Base-by-base conservation (phyloP, 805 yeast genomes). In the Ascoidea rubescens region DNA sequence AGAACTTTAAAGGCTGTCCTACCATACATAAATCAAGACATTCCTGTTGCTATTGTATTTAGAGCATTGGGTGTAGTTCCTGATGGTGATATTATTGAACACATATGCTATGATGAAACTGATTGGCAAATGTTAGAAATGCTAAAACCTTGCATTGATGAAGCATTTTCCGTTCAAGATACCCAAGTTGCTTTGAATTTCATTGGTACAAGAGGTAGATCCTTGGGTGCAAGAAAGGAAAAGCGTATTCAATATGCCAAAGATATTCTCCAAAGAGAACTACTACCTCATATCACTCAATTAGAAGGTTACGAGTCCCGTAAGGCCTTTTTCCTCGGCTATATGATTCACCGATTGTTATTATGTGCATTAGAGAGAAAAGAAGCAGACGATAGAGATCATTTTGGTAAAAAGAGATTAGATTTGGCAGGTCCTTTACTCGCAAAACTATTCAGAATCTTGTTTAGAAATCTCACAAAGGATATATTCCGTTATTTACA, bases 111-210 rank as follows among this genome's bases (percentile, higher is more conserved):
- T 68, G 99, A 93, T 68, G 89, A 88, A 55, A 86, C 84, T 59
- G 99, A 93, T 72, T 91, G 98, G 97, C 99, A 93, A 71, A 93
- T 93, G 99, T 78, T 93, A 68, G 99, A 93, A 71, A 88, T 93
- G 93, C 76, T 93, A 64, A 95, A 93, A 68, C 99, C 99, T 5
- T 93, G 98, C 78, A 95, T 93, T 56, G 99, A 93, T 68, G 99
- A 95, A 72, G 99, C 97, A 51, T 95, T 93, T 69, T 93, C 93
- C 51, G 90, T 93, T 58, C 99, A 93, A 72, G 97, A 95, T 64
- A 83, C 96, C 64, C 98, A 93, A 71, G 96, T 95, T 50, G 99
- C 99, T 1, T 78, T 93, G 57, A 99, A 93, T 73, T 93, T 83
- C 69, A 93, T 93, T 63, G 99, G 99, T 60, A 87, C 98, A 73